These are phyloP conservation scores for Cyberlindnera sargentensis DNA, from an alignment of 805 yeast genomes.

Conservation along the genomic window DNA sequence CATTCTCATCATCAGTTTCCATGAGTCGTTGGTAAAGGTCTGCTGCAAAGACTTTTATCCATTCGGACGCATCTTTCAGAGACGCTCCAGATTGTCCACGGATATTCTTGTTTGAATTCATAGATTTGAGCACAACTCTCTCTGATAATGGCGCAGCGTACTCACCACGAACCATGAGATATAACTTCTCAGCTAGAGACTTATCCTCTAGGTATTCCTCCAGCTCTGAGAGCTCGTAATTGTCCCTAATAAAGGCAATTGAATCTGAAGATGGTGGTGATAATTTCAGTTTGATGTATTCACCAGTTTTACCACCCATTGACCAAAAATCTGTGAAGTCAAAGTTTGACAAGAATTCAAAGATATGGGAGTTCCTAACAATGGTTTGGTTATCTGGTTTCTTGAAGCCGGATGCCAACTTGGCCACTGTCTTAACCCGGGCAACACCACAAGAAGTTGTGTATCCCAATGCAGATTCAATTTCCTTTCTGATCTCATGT, in stretches of 20 bases:
- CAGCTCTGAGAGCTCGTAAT: constrained; percentile 35
- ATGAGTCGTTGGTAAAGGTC: constrained; percentile 65
- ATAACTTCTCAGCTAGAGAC: constrained; percentile 47
- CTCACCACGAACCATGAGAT: constrained; percentile 58
- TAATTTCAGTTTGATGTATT: constrained; percentile 42
- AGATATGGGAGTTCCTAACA: constrained; percentile 42
- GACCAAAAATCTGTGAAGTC: constrained; percentile 77
- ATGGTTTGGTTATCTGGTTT: constrained; percentile 88
- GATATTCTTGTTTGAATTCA: constrained; percentile 86
- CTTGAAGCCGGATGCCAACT: constrained; percentile 75
- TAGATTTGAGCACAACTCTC: constrained; percentile 65
- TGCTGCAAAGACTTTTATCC: constrained; percentile 81
- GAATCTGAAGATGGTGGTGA: constrained; percentile 40
- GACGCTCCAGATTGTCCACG: constrained; percentile 45
- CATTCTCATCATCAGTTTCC: constrained; percentile 65
- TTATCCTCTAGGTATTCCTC: constrained; percentile 35
- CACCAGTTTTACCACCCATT: constrained; percentile 86
- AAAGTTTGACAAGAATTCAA: constrained; percentile 50
- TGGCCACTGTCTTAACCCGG: constrained; percentile 70
- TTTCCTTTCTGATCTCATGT: constrained; percentile 42
- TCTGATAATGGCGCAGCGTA: constrained; percentile 46
- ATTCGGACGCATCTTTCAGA: constrained; percentile 46
- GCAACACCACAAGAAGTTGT: constrained; percentile 90
- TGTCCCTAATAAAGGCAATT: constrained; percentile 45
- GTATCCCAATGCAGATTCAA: constrained; percentile 56